Base-by-base conservation (phyloP, 2,329 filamentous ascomycete genomes). In the Cytospora leucostoma region DNA sequence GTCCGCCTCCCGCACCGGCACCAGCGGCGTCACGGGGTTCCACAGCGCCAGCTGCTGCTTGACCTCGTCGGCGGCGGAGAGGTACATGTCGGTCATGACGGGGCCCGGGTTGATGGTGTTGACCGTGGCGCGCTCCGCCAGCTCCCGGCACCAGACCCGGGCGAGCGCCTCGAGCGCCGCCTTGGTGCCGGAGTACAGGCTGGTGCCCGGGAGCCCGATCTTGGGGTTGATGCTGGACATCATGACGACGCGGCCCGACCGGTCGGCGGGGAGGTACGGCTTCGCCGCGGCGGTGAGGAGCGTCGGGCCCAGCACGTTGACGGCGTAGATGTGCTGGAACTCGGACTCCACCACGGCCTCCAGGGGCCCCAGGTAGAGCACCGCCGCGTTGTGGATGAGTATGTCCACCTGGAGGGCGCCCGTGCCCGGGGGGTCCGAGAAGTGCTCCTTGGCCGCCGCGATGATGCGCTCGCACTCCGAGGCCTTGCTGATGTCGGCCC, bases 321-420 rank as follows among this genome's bases (percentile, higher is more conserved):
- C 80, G 59, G 81, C 80, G 74, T 86, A 90, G 60, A 85, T 80
- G 70, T 80, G 76, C 49, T 83, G 78, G 74, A 88, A 90, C 67
- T 87, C 79, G 12, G 81, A 80, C 5, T 77, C 70, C 13, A 79
- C 79, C 63, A 85, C 81, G 4, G 88, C 82, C 58, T 80, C 77
- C 12, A 83, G 75, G 3, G 74, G 68, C 53, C 84, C 80, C 71
- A 89, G 88, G 53, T 81, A 72, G 54, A 77, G 69, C 1, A 77
- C 71, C 10, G 86, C 88, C 7, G 88, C 88, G 71, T 90, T 90
- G 77, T 90, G 89, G 74, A 90, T 78, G 50, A 90, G 76, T 64
- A 90, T 87, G 71, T 90, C 87, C 67, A 90, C 79, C 67, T 84
- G 57, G 50, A 62, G 19, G 11, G 44, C 12, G 19, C 37, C 40